These are phyloP conservation scores for Sextonia rubra DNA, from an alignment of 164 flowering plant species.

Conservation along the genomic window DNA sequence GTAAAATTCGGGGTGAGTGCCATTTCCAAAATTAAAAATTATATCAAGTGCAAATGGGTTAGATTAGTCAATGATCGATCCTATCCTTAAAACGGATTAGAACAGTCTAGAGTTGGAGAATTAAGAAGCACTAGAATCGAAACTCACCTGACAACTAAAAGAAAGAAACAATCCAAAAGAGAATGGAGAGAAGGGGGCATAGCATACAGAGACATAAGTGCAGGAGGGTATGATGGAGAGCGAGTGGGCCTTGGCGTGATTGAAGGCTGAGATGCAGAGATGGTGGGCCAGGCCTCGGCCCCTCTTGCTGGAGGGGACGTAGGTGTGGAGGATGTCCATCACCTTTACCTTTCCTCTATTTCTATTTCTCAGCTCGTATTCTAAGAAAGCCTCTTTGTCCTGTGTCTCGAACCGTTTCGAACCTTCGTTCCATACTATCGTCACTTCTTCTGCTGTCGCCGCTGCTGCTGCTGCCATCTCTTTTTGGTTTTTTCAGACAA, in stretches of 20 bases:
- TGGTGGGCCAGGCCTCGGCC: constrained; percentile 72
- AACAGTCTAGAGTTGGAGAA: no score
- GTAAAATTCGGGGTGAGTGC: neutral
- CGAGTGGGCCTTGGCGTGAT: constrained; percentile 60
- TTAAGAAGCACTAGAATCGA: neutral
- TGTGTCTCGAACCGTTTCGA: constrained; percentile 59
- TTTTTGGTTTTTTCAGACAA: neutral
- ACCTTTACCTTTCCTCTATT: constrained; percentile 50
- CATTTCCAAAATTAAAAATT: neutral
- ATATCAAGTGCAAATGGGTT: neutral
- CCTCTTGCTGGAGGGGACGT: constrained; percentile 70
- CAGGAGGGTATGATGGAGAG: constrained; percentile 67
- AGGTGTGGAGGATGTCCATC: constrained; percentile 77
- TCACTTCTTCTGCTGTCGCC: constrained; percentile 13
- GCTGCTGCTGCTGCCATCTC: constrained; percentile 15
- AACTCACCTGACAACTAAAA: neutral
- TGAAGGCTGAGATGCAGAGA: constrained; percentile 67
- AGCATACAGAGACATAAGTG: constrained; percentile 76
- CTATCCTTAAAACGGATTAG: no score
- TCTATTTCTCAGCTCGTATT: constrained; percentile 37
- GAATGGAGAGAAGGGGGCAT: neutral
- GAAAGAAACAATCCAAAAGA: neutral
- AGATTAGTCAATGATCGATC: no score
- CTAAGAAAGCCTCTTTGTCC: constrained; percentile 64
- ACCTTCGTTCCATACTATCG: constrained; percentile 55